Base-by-base conservation (phyloP, 2,329 filamentous ascomycete genomes). In the Phoma sp. region DNA sequence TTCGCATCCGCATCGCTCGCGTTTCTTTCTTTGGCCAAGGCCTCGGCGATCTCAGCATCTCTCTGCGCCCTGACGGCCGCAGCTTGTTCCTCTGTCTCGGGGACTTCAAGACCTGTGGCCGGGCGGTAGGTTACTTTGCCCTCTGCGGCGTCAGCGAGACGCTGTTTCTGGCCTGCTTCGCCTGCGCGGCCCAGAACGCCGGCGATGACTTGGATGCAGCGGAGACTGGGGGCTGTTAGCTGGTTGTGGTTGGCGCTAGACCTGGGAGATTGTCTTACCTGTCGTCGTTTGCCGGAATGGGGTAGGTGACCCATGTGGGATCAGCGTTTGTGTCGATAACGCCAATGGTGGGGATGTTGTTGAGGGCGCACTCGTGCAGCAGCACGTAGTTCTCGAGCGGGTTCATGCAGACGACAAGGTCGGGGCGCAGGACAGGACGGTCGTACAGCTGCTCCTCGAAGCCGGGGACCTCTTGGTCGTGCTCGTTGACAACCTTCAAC, bases 261-360 rank as follows among this genome's bases (percentile, higher is more conserved):
- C 8, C 6, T 18, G 10, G 11, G 13, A 29, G 5, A 40, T 18
- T 35, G 45, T 73, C 81, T 70, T 74, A 91, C 89, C 88, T 92
- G 81, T 99, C 95, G 71, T 99, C 95, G 74, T 99, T 99, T 45
- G 91, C 91, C 2, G 95, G 95, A 64, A 99, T 97, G 11, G 90
- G 90, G 72, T 99, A 99, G 4, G 95, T 98, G 45, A 98, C 92
- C 86, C 90, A 93, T 0, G 91, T 91, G 0, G 95, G 91, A 75
- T 98, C 90, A 2, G 87, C 88, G 75, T 99, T 90, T 1, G 95
- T 98, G 75, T 99, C 95, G 63, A 98, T 89, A 53, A 99, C 83
- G 41, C 93, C 95, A 68, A 99, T 95, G 0, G 95, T 98, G 1
- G 95, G 95, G 52, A 99, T 90, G 69, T 89, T 90, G 72, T 91